Base-by-base conservation (phyloP, 148 eudicot species). In the Suaeda aralocaspica region DNA sequence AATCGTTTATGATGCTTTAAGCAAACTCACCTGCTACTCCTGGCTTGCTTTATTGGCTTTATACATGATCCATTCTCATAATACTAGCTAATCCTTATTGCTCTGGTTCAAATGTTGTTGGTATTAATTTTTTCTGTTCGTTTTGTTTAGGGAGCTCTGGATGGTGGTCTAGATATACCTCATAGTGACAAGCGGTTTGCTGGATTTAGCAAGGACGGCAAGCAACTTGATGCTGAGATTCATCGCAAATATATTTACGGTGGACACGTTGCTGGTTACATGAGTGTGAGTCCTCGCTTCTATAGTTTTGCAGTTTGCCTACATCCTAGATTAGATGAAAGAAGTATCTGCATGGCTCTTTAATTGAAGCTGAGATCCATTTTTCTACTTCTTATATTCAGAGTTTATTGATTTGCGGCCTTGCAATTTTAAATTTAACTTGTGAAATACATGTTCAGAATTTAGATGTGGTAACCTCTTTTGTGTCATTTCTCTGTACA, bases 131-230 rank as follows among this genome's bases (percentile, higher is more conserved):
- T 44, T 1, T 7, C n/a, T 7, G 5, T 41, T 69, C 6, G 2
- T 34, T 42, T 7, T 57, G 49, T 31, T 11, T 45, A 88, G 96
- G 96, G 92, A 62, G 90, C 92, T 6, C 72, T 90, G 46, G 92
- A 90, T 78, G 89, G 88, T 49, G 92, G 92, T 2, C 70, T 90
- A 52, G 91, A 90, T 67, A 88, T 88, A 67, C 96, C 92, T 55
- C 92, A 87, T 65, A 84, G 92, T 76, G 90, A 87, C 3, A 90
- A 90, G 86, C 80, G 92, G 76, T 90, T 85, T 84, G 89, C 90
- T 79, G 90, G 96, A 9, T 90, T 81, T 59, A 55, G 50, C 73
- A 87, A 90, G 79, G 96, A 90, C 9, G 72, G 63, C 33, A 90
- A 87, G 76, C 79, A 81, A 26, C 92, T 90, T 81, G 92, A 87